Base-by-base conservation (phyloP, 2,329 filamentous ascomycete species). In the Diaporthe longicolla region DNA sequence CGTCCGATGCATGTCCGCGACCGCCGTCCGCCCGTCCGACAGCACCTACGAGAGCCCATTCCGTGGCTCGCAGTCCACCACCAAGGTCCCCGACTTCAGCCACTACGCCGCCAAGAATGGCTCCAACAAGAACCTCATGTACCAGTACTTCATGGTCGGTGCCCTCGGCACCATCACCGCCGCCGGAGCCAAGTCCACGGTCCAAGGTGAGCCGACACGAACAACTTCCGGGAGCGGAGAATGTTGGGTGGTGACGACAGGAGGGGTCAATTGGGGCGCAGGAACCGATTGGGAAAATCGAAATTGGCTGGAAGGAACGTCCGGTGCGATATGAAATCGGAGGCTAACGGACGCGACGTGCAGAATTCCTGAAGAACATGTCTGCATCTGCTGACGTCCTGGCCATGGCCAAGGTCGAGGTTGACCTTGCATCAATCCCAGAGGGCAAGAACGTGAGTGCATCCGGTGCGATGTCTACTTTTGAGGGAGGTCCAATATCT, bases 301-400 rank as follows among this genome's bases (percentile, higher is more conserved):
- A 21, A 6, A 21, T 17, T n/a, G 50, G 24, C 17, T 17, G n/a
- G 17, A 10, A 10, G 10, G 52, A 1, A 19, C 5, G 3, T n/a
- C 7, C 8, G 26, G 11, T 17, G 24, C 10, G 50, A 43, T 35
- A 52, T 48, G 45, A 32, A 5, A 6, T 7, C 13, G n/a, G 59
- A 37, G 45, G 61, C 75, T 76, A 70, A 76, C 73, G 26, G 19
- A 54, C 7, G 40, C 55, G 54, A 52, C 58, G 54, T 32, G 78
- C 86, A 99, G 97, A 99, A 88, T 99, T 99, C 91, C 91, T 99
- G 78, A 95, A 98, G 89, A 99, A 98, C 92, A 98, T 99, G 97
- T 97, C 96, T 82, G 97, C 97, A 77, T 99, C 97, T 76, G 97
- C 97, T 86, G 97, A 99, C 83, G 95, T 99, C 83, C 88, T 99